phyloP scores from a whole-genome alignment of 2,329 filamentous ascomycete genomes.

The Fusarium chuoi region DNA sequence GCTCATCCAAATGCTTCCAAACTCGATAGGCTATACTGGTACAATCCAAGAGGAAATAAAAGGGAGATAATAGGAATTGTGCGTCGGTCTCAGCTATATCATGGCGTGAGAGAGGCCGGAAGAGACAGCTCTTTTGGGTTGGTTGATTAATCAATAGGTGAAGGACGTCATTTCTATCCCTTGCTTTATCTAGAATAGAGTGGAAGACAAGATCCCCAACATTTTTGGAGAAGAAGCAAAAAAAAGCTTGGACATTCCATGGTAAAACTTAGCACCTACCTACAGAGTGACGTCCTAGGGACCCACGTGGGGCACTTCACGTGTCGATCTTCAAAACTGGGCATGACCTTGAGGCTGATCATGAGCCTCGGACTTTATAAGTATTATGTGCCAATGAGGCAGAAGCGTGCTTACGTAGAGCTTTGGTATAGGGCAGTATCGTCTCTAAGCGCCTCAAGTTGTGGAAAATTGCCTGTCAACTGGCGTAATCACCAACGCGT shows the following conservation, averaged over 20 bases:
- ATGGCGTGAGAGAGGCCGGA: constrained; percentile 21
- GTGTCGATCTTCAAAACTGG: constrained; percentile 12
- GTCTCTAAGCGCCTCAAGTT: background rate
- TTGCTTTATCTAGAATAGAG: background rate
- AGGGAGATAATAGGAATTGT: background rate
- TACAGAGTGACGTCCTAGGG: constrained; percentile 27
- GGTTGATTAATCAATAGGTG: background rate
- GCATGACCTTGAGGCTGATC: constrained; percentile 18
- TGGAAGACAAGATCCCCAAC: constrained; percentile 25
- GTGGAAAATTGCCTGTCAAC: background rate
- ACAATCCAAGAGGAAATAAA: background rate
- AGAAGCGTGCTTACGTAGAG: background rate
- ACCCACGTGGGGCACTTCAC: constrained; percentile 32
- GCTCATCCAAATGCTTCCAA: background rate
- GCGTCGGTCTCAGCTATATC: constrained; percentile 17
- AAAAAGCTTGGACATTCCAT: constrained; percentile 26
- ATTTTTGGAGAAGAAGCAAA: constrained; percentile 37
- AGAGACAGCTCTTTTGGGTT: background rate
- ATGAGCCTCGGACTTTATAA: constrained; percentile 9
- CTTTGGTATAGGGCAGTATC: background rate
- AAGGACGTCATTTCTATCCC: constrained; percentile 30
- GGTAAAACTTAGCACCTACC: too few species aligned
- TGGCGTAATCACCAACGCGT: background rate
- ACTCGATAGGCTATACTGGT: background rate
- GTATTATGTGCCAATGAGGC: background rate